A percentile compares a stretch with the other conserved stretches of the same genome.
phyloP scores from a whole-genome alignment of 2,329 filamentous ascomycete genomes.

The Beauveria scarabaeidicola region DNA sequence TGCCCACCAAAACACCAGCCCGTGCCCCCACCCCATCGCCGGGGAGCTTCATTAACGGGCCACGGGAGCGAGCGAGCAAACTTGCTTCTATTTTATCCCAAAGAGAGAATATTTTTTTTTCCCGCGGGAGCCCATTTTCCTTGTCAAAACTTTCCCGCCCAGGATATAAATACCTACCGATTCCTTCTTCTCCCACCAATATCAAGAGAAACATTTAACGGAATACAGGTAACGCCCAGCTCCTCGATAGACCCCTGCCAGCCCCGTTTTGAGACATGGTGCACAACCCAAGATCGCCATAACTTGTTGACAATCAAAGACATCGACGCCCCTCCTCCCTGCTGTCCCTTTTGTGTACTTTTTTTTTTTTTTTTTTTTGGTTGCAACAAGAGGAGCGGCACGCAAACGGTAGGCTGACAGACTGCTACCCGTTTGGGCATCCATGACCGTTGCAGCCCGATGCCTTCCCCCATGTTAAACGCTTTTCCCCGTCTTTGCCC shows the following conservation, averaged over 20 bases:
- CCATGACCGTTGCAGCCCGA: background rate
- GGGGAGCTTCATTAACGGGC: background rate
- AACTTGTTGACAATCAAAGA: background rate
- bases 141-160: too few species aligned
- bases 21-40: too few species aligned
- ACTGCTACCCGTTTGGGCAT: background rate
- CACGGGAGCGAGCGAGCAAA: too few species aligned
- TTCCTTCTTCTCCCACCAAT: too few species aligned
- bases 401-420: background rate
- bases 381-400: background rate
- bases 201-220: too few species aligned
- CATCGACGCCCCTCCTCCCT: background rate
- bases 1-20: background rate
- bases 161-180: too few species aligned
- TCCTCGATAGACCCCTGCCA: background rate
- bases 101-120: too few species aligned
- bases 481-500: background rate
- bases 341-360: background rate
- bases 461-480: background rate
- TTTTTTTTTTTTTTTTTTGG: background rate
- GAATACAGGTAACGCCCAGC: too few species aligned
- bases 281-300: too few species aligned
- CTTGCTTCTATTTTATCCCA: too few species aligned
- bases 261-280: too few species aligned
- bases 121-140: too few species aligned